Conservation (phyloP, 2,329 filamentous ascomycete genomes). For the Stromatinia cepivora region DNA sequence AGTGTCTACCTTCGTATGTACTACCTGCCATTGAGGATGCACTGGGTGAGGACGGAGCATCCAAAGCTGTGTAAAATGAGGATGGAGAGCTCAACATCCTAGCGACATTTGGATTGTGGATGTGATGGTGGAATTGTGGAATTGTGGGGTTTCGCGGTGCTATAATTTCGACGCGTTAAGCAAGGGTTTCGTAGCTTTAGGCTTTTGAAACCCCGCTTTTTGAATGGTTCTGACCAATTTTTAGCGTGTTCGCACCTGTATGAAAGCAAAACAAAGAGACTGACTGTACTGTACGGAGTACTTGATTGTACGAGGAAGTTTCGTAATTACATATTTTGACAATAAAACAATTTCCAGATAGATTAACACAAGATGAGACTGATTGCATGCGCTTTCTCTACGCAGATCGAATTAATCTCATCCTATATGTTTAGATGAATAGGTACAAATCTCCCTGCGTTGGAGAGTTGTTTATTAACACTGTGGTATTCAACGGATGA, state of each 20-base stretch:
- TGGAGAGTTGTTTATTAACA: not conserved
- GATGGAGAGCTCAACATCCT: conserved; percentile 17
- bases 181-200: not conserved
- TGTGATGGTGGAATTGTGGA: not conserved
- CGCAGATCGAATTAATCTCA: not conserved
- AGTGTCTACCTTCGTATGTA: not conserved
- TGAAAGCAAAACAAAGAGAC: not conserved
- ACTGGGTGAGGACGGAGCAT: not conserved
- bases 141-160: conserved; percentile 6
- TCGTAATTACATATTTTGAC: not conserved
- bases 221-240: not conserved
- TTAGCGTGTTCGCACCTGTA: not conserved
- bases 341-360: not conserved
- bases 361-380: not conserved
- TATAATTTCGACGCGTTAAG: not conserved
- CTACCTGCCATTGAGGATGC: conserved; percentile 11
- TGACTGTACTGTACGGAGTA: no score
- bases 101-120: not conserved
- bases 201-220: not conserved
- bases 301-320: no score
- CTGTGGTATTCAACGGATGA: not conserved
- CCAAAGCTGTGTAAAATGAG: conserved; percentile 12
- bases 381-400: not conserved
- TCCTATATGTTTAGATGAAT: not conserved
- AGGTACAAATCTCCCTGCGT: not conserved